These are phyloP conservation scores for Daldinia bambusicola DNA, from an alignment of 495 filamentous ascomycete species.

Conservation along the genomic window DNA sequence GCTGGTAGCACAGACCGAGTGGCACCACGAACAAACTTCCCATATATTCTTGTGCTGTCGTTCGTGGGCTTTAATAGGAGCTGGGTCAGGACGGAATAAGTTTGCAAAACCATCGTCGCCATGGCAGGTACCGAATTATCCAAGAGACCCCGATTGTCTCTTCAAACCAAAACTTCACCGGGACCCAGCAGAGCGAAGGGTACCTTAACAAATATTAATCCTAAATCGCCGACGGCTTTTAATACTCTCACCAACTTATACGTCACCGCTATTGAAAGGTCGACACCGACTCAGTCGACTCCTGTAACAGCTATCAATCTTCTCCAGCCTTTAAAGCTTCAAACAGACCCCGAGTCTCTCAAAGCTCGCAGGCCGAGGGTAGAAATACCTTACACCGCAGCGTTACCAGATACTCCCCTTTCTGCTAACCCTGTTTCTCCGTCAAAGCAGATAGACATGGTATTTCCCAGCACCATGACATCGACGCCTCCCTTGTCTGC, in stretches of 20 bases:
- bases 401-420: conserved; percentile 57
- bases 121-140: conserved; percentile 42
- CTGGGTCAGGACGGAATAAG: conserved; percentile 5
- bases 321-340: conserved; percentile 57
- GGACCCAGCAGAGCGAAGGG: conserved; percentile 48
- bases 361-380: conserved; percentile 42
- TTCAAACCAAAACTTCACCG: conserved; percentile 69
- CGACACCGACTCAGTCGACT: conserved; percentile 62
- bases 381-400: conserved; percentile 56
- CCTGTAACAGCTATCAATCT: conserved; percentile 55
- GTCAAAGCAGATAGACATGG: conserved; percentile 50
- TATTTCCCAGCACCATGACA: conserved; percentile 59
- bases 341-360: conserved; percentile 50
- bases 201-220: conserved; percentile 58
- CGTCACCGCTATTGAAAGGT: conserved; percentile 71
- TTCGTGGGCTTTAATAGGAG: conserved; percentile 11
- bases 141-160: conserved; percentile 79
- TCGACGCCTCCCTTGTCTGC: conserved; percentile 63
- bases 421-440: conserved; percentile 58
- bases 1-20: conserved; percentile 28
- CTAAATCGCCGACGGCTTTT: conserved; percentile 78
- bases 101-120: conserved; percentile 12
- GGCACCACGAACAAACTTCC: conserved; percentile 25
- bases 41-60: conserved; percentile 15
- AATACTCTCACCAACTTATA: conserved; percentile 87